Evolutionary conservation across 306 rosid species (phyloP), one percentile per base, ranked within the genome.

Genomic region (cucumber (Cucumis sativus)): DNA sequence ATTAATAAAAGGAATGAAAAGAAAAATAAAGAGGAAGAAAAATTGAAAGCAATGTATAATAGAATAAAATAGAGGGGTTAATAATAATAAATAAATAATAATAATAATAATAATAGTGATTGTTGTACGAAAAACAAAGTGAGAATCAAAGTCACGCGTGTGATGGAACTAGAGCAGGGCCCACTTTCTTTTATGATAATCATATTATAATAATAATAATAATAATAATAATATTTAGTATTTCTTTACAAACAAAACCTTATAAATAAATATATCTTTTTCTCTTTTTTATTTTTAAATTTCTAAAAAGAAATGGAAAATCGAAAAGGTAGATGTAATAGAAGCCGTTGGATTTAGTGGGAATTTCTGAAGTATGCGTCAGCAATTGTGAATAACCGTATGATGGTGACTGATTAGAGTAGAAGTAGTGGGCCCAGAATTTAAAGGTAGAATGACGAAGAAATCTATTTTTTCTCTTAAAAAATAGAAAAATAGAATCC

Each of bases 61-160:
- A 23, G 25, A 41, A 9, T 1, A 47, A 2, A 60, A 60, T 60
- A 5, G 69, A 33, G 74, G 54, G 54, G n/a, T 39, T 23, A 39
- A 59, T 33, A 33, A 33, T 3, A 65, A 17, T 10, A 68, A n/a
- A n/a, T n/a, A n/a, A n/a, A 40, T 68, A 41, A 23, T 23, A 23
- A 23, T n/a, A 39, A 59, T 33, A 33, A 33, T 3, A 65, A 17
- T 10, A 68, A 40, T 68, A 41, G 75, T 69, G 75, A 69, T 43
- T 67, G 74, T 9, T 12, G 57, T 69, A 69, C 75, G 39, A 20
- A 67, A 67, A 39, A 10, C 6, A 13, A 33, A 65, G 71, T 40
- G 7, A 69, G 7, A 69, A 45, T 69, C 56, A 20, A 41, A 41
- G 75, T 69, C 75, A 69, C 75, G 75, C 75, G 75, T 70, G 75